Conservation (phyloP, 805 yeast genomes). For the Wickerhamomyces chambardii region DNA sequence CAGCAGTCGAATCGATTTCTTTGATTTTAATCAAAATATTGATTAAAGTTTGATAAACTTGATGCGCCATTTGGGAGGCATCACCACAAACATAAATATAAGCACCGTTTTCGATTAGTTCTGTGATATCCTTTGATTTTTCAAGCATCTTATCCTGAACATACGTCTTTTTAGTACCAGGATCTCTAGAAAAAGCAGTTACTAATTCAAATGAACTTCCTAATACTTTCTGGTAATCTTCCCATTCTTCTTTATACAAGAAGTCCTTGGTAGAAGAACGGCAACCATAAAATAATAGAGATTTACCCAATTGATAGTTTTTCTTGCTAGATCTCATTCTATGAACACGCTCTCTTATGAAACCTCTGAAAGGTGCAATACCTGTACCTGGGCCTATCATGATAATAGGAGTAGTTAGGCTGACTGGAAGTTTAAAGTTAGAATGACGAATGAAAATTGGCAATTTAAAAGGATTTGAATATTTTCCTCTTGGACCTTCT, state of each 20-base stretch:
- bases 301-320: conserved; percentile 55
- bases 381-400: conserved; percentile 99
- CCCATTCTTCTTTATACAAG: conserved; percentile 88
- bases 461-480: conserved; percentile 35
- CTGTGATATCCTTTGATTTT: conserved; percentile 29
- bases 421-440: conserved; percentile 85
- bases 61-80: conserved; percentile 92
- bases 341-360: conserved; percentile 74
- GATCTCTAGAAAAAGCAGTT: conserved; percentile 84
- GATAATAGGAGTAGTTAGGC: conserved; percentile 74
- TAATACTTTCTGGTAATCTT: conserved; percentile 50
- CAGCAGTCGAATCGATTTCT: conserved; percentile 55
- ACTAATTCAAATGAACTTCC: conserved; percentile 54
- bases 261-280: conserved; percentile 71
- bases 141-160: conserved; percentile 75
- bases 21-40: conserved; percentile 56
- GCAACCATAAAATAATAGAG: conserved; percentile 80
- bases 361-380: conserved; percentile 97
- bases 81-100: conserved; percentile 95
- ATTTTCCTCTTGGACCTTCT: conserved; percentile 68
- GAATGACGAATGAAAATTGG: conserved; percentile 95
- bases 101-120: conserved; percentile 62
- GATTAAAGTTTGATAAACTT: conserved; percentile 66
- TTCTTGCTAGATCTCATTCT: conserved; percentile 31
- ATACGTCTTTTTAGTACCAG: conserved; percentile 49